Evolutionary conservation across 2,329 filamentous ascomycete genomes (phyloP).

Genomic region (Arthrobotrys musiformis): DNA sequence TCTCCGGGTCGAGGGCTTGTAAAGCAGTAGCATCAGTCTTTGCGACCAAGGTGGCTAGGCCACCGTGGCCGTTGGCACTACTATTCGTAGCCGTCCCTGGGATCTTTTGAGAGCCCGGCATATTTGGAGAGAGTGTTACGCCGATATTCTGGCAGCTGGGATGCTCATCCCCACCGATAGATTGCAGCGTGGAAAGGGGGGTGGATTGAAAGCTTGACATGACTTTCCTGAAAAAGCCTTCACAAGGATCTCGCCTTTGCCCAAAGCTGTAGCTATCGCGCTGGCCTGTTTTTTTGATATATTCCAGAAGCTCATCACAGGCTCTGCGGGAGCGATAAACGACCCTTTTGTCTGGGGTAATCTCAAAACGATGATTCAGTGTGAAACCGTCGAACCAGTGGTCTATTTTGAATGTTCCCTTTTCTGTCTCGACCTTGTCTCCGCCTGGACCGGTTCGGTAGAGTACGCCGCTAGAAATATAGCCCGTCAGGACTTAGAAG

Average conservation of each 20-base stretch:
- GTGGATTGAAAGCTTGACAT: conserved; percentile 69
- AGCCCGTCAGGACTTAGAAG: conserved; percentile 9
- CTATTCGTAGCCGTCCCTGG: conserved; percentile 23
- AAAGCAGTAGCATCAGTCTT: conserved; percentile 70
- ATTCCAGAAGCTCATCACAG: conserved; percentile 72
- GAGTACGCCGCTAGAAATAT: conserved; percentile 72
- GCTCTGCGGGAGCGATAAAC: conserved; percentile 78
- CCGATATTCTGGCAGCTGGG: conserved; percentile 69
- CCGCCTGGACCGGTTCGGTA: conserved; percentile 80
- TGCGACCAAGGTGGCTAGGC: conserved; percentile 64
- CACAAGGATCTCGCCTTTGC: conserved; percentile 77
- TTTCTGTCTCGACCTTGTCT: conserved; percentile 71
- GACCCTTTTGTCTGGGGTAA: conserved; percentile 67
- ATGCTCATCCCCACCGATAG: conserved; percentile 56
- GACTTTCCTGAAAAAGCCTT: conserved; percentile 77
- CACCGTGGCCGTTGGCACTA: conserved; percentile 57
- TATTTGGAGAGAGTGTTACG: conserved; percentile 74
- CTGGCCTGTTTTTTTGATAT: conserved; percentile 71
- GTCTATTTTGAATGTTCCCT: conserved; percentile 70
- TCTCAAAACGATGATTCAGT: conserved; percentile 77
- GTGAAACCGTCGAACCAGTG: conserved; percentile 87
- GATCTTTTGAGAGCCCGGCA: conserved; percentile 66
- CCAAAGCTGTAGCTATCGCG: conserved; percentile 72
- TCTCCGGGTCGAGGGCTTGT: conserved; percentile 74
- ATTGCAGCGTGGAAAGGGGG: conserved; percentile 18